These are phyloP conservation scores for Rhododendron ovatum DNA, from an alignment of 148 eudicot genomes.

Conservation along the genomic window DNA sequence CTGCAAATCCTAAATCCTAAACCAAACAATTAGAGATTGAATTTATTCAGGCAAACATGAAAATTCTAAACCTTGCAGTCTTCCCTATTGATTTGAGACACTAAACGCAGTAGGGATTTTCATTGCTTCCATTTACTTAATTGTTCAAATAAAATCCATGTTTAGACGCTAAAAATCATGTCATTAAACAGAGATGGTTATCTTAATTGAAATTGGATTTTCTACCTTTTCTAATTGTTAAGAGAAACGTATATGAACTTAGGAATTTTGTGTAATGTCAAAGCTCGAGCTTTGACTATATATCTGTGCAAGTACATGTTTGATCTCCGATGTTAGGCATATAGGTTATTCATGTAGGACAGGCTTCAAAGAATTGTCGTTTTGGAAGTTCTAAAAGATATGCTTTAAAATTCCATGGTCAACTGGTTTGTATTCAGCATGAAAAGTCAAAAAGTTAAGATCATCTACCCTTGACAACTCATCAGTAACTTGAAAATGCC, in stretches of 20 bases:
- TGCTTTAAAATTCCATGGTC: background rate
- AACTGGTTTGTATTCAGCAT: background rate
- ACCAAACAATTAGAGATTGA: background rate
- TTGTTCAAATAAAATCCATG: background rate
- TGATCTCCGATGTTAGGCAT: background rate
- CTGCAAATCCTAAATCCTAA: background rate
- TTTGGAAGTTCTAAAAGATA: background rate
- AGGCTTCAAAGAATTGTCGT: background rate
- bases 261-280: background rate
- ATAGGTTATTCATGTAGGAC: background rate
- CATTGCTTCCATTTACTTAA: background rate
- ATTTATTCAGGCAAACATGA: background rate
- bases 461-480: background rate
- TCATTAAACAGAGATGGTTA: background rate
- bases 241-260: background rate
- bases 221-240: background rate
- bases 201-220: background rate
- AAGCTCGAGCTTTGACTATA: background rate
- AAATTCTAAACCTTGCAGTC: background rate
- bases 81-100: background rate
- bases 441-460: background rate
- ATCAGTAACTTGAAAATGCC: no score
- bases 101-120: background rate
- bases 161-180: background rate
- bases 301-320: background rate